Conservation (phyloP, 164 flowering plant genomes). For the Dillenia turbinata region DNA sequence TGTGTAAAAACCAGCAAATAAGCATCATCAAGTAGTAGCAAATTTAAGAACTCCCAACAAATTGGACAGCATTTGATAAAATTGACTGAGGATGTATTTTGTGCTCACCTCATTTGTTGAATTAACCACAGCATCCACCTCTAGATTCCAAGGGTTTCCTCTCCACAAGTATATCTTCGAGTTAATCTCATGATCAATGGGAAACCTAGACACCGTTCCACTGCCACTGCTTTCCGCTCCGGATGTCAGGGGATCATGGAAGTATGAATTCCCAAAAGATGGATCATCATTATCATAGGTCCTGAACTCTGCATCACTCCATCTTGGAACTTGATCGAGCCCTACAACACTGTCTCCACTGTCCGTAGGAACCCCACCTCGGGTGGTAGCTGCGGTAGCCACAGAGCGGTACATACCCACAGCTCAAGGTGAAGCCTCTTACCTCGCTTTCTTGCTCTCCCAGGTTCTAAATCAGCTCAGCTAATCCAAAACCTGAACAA, state of each 20-base stretch:
- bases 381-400: constrained; percentile 38
- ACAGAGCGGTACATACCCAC: constrained; percentile 54
- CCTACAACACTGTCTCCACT: constrained; percentile 64
- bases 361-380: constrained; percentile 65
- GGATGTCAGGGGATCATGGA: constrained; percentile 70
- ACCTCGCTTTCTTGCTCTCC: too few relatives aligned
- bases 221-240: constrained; percentile 46
- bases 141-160: constrained; percentile 97
- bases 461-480: too few relatives aligned
- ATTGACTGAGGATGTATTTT: not conserved
- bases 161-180: constrained; percentile 95
- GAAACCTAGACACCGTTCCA: constrained; percentile 73
- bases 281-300: constrained; percentile 54
- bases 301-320: constrained; percentile 81
- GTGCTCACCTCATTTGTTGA: constrained; percentile 88
- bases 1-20: too few relatives aligned
- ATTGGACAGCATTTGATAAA: too few relatives aligned
- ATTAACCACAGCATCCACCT: constrained; percentile 98
- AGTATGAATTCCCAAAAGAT: constrained; percentile 39
- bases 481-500: too few relatives aligned
- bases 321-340: constrained; percentile 89
- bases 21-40: too few relatives aligned
- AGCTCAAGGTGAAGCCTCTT: not conserved
- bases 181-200: constrained; percentile 82
- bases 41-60: too few relatives aligned